phyloP scores from a whole-genome alignment of 225 moss, liverwort and hornwort genomes.

The Thuidium tamariscinum region DNA sequence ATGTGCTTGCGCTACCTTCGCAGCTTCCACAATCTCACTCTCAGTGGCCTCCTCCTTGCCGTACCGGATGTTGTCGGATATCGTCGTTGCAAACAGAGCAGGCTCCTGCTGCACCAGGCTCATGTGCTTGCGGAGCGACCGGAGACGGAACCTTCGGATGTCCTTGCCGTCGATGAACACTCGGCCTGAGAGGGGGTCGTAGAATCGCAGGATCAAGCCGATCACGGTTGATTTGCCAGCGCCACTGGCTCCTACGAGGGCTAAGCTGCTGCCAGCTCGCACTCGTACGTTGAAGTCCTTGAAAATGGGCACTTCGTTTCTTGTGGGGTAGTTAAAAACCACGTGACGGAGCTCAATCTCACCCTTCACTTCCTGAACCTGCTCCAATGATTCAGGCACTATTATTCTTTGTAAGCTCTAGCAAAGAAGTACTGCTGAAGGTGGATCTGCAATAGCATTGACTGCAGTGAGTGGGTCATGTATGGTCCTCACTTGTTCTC shows the following conservation, averaged over 20 bases:
- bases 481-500: constrained; percentile 8
- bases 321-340: constrained; percentile 18
- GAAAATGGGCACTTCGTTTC: constrained; percentile 29
- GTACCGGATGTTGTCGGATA: constrained; percentile 37
- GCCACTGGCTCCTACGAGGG: constrained; percentile 37
- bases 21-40: constrained; percentile 31
- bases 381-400: background rate
- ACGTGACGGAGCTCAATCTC: constrained; percentile 29
- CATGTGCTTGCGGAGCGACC: constrained; percentile 30
- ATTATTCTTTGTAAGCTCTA: background rate
- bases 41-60: constrained; percentile 30
- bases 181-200: constrained; percentile 29
- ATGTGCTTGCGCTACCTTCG: constrained; percentile 28
- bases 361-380: constrained; percentile 31
- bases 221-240: constrained; percentile 29
- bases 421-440: background rate
- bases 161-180: constrained; percentile 32
- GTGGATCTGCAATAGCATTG: background rate
- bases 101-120: constrained; percentile 40
- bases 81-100: constrained; percentile 22
- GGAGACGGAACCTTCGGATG: constrained; percentile 16
- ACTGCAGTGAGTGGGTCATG: background rate
- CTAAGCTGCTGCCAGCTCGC: constrained; percentile 26
- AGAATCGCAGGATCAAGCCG: constrained; percentile 27
- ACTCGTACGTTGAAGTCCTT: constrained; percentile 18